Conservation (phyloP, 345 rosid species). For the Dipteronia dyeriana region DNA sequence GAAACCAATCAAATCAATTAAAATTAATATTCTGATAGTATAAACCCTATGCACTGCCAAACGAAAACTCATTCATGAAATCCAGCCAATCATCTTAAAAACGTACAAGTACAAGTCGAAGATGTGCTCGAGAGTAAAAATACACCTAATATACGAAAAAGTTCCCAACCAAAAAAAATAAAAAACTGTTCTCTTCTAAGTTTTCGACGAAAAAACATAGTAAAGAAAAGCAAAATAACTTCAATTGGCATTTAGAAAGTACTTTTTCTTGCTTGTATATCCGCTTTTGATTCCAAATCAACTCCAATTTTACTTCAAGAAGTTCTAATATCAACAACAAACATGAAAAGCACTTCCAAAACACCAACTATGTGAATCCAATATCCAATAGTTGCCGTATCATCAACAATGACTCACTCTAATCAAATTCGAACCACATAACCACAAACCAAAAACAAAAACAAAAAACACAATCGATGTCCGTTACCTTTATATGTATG, state of each 20-base stretch:
- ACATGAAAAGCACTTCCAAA: neutral
- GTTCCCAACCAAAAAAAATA: neutral
- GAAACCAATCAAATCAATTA: conserved; percentile 13
- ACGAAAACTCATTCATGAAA: neutral
- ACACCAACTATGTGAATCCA: neutral
- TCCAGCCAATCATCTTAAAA: too few species aligned
- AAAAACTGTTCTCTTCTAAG: neutral
- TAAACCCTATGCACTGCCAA: neutral
- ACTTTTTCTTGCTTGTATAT: neutral
- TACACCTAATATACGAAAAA: neutral
- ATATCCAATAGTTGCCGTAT: neutral
- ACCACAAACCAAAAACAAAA: neutral
- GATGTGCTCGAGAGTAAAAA: too few species aligned
- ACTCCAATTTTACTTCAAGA: neutral
- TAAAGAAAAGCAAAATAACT: neutral
- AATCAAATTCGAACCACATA: neutral
- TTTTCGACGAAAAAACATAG: neutral
- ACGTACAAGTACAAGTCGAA: too few species aligned
- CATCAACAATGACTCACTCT: neutral
- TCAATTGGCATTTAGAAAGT: neutral
- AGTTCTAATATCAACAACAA: neutral
- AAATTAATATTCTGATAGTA: too few species aligned
- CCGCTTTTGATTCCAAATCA: neutral
- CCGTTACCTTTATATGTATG: conserved; percentile 62
- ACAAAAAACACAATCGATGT: neutral